Evolutionary conservation across 768 basidiomycete species (phyloP).

Genomic region (Melanogaster broomeanus): DNA sequence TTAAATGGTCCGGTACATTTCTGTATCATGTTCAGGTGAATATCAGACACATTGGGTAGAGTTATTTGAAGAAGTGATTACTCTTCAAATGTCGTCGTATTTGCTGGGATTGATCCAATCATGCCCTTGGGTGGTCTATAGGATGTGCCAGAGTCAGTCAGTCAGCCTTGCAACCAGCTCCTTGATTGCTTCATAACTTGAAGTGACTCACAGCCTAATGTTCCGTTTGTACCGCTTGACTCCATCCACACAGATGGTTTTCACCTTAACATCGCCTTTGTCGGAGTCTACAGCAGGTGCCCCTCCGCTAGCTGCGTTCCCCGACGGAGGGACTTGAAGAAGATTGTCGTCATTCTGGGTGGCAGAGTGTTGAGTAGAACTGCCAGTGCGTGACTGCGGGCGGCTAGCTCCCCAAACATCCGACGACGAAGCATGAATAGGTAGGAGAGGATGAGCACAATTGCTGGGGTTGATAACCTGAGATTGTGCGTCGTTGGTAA

Average conservation of each 20-base stretch:
- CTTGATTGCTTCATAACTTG: not conserved
- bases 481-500: not conserved
- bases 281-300: not conserved
- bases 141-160: not conserved
- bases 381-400: too few relatives aligned
- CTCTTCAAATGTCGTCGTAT: not conserved
- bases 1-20: not conserved
- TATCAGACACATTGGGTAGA: not conserved
- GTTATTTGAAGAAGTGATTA: not conserved
- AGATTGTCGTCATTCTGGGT: too few relatives aligned
- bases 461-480: not conserved
- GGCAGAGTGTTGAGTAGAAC: too few relatives aligned
- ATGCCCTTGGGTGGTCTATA: not conserved
- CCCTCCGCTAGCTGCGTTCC: not conserved
- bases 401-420: not conserved
- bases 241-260: not conserved
- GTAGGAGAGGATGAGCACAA: not conserved
- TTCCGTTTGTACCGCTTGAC: slow-evolving; percentile 1
- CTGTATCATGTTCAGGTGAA: not conserved
- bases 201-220: slow-evolving; percentile 1
- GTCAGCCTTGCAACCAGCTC: not conserved
- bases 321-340: not conserved
- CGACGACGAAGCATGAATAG: not conserved
- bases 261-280: not conserved
- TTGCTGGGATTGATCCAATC: not conserved